Evolutionary conservation across 192 early-diverging fungal genomes (phyloP), one percentile per base, ranked within the genome.

Genomic region (Coemansia sp.): DNA sequence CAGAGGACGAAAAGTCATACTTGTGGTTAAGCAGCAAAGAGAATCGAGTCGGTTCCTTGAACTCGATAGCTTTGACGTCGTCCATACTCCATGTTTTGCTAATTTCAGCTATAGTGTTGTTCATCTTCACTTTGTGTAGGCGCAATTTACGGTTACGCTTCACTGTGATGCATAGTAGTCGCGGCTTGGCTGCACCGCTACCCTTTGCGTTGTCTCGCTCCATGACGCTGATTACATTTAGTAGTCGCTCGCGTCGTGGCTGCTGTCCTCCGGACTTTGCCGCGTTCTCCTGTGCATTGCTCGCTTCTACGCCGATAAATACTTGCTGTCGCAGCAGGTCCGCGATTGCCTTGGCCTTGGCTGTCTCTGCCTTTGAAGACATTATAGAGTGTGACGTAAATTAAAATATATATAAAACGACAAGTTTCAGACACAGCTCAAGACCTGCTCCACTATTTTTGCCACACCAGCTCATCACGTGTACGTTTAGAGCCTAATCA

Each of bases 91-190:
- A 82, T 1, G 80, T 72, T 44, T 82, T 76, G 72, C 71, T 77
- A 68, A 82, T 76, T 73, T 74, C 79, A 0, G 73, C 63, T 9
- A 47, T 39, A 29, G 67, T 82, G 70, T 62, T 68, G 59, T 60
- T 68, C 64, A 75, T 70, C 72, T 82, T 82, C 59, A 82, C 75
- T 30, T 82, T 82, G 66, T 74, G 75, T 37, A 82, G 62, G 1
- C 75, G 75, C 66, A 82, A 30, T 66, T 76, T 82, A 30, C 80
- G 67, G 68, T 82, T 82, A 52, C 71, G 75, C 65, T 82, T 82
- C 3, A 82, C 75, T 4, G 75, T 78, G 16, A 82, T 77, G 34
- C 80, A 82, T 29, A 82, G 53, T 24, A 82, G 6, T 3, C 80
- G 80, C 29, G 78, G 73, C 39, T 80, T 80, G 34, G 78, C 78